Base-by-base conservation (phyloP, 345 rosid genomes). In the Mercurialis annua region DNA sequence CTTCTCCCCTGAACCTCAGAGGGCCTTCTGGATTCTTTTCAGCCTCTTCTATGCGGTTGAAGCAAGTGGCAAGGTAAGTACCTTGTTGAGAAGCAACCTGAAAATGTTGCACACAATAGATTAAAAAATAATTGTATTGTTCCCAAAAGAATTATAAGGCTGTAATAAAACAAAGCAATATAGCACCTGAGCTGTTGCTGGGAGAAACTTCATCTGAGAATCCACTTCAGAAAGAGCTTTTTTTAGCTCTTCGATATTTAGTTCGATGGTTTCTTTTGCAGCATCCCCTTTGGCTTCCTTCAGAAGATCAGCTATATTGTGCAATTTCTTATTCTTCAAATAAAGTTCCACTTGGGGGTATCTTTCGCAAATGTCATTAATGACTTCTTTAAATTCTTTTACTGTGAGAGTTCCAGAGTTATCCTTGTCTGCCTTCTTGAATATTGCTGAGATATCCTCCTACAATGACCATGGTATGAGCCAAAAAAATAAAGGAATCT, bases 81-180 rank as follows among this genome's bases (percentile, higher is more conserved):
- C 97, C 99, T 80, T 93, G 92, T 77, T 93, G 98, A 36, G 93
- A 88, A 49, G 98, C 98, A 61, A 93, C 98, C 98, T 93, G 81
- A 60, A 30, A 23, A 8, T 33, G 33, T 21, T 14, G 38, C 18
- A 53, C 1, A 56, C 15, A 62, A 62, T 51, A 21, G 10, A 60
- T 20, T 1, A 6, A 23, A 10, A 14, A 10, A 59, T 24, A 2
- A 5, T 55, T 55, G 26, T 11, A 14, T 47, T n/a, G n/a, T 24
- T 0, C 31, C 21, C 20, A 29, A 55, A 51, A 15, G 36, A 31
- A 40, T 54, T 3, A 46, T 27, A 21, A 14, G 49, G 21, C 10
- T 20, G 21, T n/a, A 9, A 31, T 33, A 23, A 26, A 48, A 10
- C 1, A 30, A 36, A 60, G 29, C 18, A 21, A 46, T 51, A 38